Base-by-base conservation (phyloP, 768 basidiomycete genomes). In the Dentipellis fragilis region DNA sequence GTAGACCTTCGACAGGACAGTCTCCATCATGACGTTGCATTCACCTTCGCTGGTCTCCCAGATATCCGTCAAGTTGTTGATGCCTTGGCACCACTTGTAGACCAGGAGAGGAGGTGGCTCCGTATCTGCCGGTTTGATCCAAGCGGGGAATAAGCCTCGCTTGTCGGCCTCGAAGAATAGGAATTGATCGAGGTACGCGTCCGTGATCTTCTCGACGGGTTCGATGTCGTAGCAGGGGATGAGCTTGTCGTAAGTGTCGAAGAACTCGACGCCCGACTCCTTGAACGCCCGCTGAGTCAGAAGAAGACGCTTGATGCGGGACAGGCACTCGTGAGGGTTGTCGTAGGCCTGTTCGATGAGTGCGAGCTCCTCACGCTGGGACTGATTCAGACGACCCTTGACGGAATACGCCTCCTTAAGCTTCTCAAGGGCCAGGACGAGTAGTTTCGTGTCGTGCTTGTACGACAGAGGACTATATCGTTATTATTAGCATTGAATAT, bases 41-140 rank as follows among this genome's bases (percentile, higher is more conserved):
- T 98, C 95, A 59, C 96, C 96, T 64, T 99, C 94, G 57, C 84
- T 81, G 0, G 94, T 98, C 72, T 98, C 96, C 96, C 96, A 99
- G 40, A 99, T 84, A 57, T 99, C 95, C 2, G 89, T 93, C 68
- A 98, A 69, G 70, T 99, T 99, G 73, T 98, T 98, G 77, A 98
- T 94, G 42, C 96, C 96, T 73, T 98, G 95, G 66, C 93, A 95
- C 95, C 95, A 98, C 79, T 97, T 98, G 76, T 97, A 98, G 35
- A 97, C 94, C 35, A 98, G 83, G 14, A 98, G 80, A 2, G 95
- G 95, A 0, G 95, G 93, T 2, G 95, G 95, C 65, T 98, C 95
- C 0, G 92, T 94, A 64, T 98, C 80, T 51, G 92, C 89, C 22
- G 96, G 96, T 73, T 98, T 99, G 69, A 99, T 96, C 95, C 96